Conservation (phyloP, 176 grass and related monocot genomes). For the Carex kokanica region DNA sequence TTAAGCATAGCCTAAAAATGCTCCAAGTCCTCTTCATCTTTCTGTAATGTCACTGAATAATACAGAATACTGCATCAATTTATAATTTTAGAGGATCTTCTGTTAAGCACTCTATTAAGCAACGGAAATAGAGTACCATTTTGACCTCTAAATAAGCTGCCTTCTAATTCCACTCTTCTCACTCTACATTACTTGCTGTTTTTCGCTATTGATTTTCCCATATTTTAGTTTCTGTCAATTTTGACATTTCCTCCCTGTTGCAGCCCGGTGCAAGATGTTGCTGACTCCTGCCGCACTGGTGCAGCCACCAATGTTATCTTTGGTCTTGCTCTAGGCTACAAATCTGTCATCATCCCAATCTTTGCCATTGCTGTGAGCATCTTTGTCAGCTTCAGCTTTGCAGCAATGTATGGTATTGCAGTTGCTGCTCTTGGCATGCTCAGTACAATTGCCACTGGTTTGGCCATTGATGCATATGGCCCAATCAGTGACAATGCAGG, state of each 20-base stretch:
- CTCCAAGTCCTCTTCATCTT: background rate
- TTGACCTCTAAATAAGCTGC: background rate
- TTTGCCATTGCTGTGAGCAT: conserved; percentile 87
- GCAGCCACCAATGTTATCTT: conserved; percentile 91
- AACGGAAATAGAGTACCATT: background rate
- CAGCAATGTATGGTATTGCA: conserved; percentile 89
- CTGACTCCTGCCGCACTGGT: conserved; percentile 84
- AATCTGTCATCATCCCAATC: conserved; percentile 87
- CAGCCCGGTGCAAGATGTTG: conserved; percentile 94
- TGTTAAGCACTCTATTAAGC: background rate
- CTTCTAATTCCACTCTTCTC: background rate
- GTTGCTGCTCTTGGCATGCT: conserved; percentile 95
- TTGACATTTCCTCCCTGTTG: background rate
- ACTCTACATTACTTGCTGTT: background rate
- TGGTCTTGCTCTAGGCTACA: conserved; percentile 91
- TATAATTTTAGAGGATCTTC: background rate
- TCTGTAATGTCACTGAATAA: background rate
- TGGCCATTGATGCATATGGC: conserved; percentile 93
- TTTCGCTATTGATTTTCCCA: background rate
- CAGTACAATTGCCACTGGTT: conserved; percentile 86
- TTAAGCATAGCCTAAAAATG: background rate
- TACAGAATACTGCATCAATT: background rate
- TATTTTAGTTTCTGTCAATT: background rate
- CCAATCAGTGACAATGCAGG: conserved; percentile 94
- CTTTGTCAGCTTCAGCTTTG: conserved; percentile 86